Evolutionary conservation across 441 rosid genomes (phyloP), one percentile per base, ranked within the genome.

Genomic region (Jatropha multifida): DNA sequence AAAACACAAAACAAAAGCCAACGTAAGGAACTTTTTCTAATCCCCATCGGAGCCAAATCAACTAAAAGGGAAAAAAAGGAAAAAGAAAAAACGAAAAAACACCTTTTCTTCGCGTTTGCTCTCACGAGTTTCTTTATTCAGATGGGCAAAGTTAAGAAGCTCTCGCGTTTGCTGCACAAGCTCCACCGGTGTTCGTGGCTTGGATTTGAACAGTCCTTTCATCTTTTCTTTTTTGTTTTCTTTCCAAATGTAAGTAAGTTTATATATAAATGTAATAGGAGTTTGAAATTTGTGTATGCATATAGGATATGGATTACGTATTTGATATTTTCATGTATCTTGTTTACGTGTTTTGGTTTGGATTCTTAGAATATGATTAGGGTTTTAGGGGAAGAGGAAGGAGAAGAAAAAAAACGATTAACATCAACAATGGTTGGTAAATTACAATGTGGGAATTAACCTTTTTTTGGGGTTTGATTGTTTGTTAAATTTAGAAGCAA

Each of bases 161-260:
- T 93, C 94, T 44, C 97, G 94, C 20, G 91, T 82, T 65, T 88
- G 97, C 13, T 93, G 91, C 60, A 94, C 97, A 74, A 90, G 79
- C 75, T 92, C 98, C 64, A 80, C 81, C 0, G 98, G 97, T 48
- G 98, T 92, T 7, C 92, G 92, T 8, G 94, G 91, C 83, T 92
- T 94, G 7, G 97, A 84, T 85, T 94, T 94, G 83, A 94, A 94
- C 23, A 92, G 84, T 4, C 98, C 93, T 78, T 94, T 94, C 98
- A 92, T 91, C 80, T 82, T 85, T 38, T 44, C 59, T 73, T 68
- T 61, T 7, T 23, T 58, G 40, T 32, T 42, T 42, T 42, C 46
- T 42, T 42, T 42, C 46, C 7, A 42, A 42, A 42, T 7, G 46
- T 17, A 5, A 20, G 7, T 41, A n/a, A 10, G 17, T 17, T 18